These are phyloP conservation scores for Zelopaecilomyces penicillatus DNA, from an alignment of 2,329 filamentous ascomycete species.

Conservation along the genomic window DNA sequence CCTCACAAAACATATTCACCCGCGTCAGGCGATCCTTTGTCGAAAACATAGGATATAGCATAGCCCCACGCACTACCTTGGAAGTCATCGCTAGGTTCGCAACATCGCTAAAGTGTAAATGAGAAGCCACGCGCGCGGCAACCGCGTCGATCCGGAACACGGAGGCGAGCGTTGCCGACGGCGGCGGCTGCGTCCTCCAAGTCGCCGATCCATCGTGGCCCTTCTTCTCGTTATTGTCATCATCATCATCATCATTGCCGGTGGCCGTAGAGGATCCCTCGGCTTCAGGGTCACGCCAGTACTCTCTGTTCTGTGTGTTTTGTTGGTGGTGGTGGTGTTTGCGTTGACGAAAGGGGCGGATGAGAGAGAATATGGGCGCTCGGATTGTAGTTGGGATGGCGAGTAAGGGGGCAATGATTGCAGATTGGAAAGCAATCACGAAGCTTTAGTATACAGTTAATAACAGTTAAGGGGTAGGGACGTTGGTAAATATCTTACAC, in stretches of 20 bases:
- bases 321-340: no score
- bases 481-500: background rate
- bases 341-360: background rate
- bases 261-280: no score
- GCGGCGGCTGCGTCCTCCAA: background rate
- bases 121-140: slow-evolving; percentile 1
- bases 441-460: background rate
- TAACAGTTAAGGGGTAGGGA: background rate
- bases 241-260: no score
- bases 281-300: no score
- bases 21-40: background rate
- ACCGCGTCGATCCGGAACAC: slow-evolving; percentile 7
- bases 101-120: slow-evolving; percentile 11
- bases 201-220: background rate
- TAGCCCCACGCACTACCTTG: slow-evolving; percentile 3
- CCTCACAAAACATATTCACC: slow-evolving; percentile 8
- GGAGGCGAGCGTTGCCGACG: background rate
- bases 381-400: background rate
- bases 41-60: background rate
- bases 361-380: slow-evolving; percentile 1
- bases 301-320: no score
- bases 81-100: slow-evolving; percentile 10
- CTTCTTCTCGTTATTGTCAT: no score
- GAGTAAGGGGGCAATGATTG: slow-evolving; percentile 1
- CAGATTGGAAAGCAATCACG: background rate